Percentiles rank a stretch among this genome's conserved stretches.
Conservation (phyloP, 805 yeast genomes). For the Hanseniaspora pseudoguilliermondii region DNA sequence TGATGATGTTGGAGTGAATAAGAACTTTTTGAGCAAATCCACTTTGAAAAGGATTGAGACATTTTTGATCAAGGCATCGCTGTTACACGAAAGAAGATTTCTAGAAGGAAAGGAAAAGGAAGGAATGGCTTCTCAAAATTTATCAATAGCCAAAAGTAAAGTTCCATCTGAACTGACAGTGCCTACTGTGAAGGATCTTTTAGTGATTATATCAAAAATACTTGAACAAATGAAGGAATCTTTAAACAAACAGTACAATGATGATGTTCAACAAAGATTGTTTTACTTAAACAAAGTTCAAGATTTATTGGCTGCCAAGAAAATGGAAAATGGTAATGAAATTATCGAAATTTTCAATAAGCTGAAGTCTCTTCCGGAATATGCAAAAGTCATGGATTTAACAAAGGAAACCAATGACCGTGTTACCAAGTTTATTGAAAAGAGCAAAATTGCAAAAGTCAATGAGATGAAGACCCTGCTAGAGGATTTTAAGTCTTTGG, state of each 20-base stretch:
- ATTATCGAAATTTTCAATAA: constrained; percentile 31
- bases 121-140: not conserved
- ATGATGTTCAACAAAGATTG: constrained; percentile 16
- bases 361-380: constrained; percentile 30
- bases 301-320: constrained; percentile 21
- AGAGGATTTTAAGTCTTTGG: not conserved
- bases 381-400: constrained; percentile 17
- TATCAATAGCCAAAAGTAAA: constrained; percentile 11
- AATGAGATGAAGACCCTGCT: constrained; percentile 1
- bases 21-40: constrained; percentile 59
- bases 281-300: constrained; percentile 14
- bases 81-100: constrained; percentile 29
- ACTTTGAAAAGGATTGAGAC: constrained; percentile 60
- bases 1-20: not conserved
- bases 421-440: constrained; percentile 12
- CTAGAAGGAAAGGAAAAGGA: constrained; percentile 8
- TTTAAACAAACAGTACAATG: constrained; percentile 23
- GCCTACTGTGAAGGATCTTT: constrained; percentile 25
- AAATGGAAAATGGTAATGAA: constrained; percentile 26
- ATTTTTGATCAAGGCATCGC: constrained; percentile 53
- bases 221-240: constrained; percentile 26
- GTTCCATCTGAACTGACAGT: constrained; percentile 13
- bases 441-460: constrained; percentile 2
- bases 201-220: constrained; percentile 28
- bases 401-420: not conserved